Conservation (phyloP, 208 protist genomes). For the Leishmania lainsoni region DNA sequence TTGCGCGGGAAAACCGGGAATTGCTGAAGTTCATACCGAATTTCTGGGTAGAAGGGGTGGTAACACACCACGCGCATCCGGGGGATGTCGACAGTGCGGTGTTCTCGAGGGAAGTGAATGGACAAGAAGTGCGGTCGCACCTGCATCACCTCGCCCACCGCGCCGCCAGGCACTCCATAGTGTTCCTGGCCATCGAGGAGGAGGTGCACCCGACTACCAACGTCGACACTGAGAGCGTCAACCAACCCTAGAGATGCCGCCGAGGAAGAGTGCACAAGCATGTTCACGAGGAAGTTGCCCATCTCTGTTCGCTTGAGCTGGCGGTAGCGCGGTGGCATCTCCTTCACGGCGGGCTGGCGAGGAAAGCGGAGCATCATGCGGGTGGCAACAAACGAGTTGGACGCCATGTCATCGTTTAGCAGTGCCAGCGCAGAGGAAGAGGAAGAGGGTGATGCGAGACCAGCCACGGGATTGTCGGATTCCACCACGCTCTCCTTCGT, state of each 20-base stretch:
- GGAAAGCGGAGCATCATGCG: conserved; percentile 70
- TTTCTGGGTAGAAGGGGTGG: conserved; percentile 77
- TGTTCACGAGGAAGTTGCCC: conserved; percentile 82
- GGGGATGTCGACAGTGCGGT: conserved; percentile 80
- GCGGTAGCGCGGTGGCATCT: conserved; percentile 51
- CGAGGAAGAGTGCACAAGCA: conserved; percentile 61
- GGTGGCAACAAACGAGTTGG: conserved; percentile 70
- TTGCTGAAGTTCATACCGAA: conserved; percentile 78
- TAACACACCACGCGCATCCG: conserved; percentile 74
- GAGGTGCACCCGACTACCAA: conserved; percentile 76
- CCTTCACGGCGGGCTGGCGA: conserved; percentile 69
- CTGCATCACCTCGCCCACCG: conserved; percentile 82
- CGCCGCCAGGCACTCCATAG: conserved; percentile 69
- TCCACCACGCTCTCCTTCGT: neutral
- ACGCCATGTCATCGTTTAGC: conserved; percentile 56
- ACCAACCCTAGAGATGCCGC: conserved; percentile 63
- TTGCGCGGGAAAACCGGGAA: conserved; percentile 85
- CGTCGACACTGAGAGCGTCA: conserved; percentile 72
- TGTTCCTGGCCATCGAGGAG: conserved; percentile 53
- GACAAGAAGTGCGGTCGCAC: conserved; percentile 76
- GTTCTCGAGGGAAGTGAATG: conserved; percentile 73
- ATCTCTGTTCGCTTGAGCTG: conserved; percentile 79
- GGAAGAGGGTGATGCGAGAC: conserved; percentile 1
- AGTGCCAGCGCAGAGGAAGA: conserved; percentile 17
- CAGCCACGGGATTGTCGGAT: neutral